Evolutionary conservation across 345 rosid genomes (phyloP).

Genomic region (Camelina neglecta): DNA sequence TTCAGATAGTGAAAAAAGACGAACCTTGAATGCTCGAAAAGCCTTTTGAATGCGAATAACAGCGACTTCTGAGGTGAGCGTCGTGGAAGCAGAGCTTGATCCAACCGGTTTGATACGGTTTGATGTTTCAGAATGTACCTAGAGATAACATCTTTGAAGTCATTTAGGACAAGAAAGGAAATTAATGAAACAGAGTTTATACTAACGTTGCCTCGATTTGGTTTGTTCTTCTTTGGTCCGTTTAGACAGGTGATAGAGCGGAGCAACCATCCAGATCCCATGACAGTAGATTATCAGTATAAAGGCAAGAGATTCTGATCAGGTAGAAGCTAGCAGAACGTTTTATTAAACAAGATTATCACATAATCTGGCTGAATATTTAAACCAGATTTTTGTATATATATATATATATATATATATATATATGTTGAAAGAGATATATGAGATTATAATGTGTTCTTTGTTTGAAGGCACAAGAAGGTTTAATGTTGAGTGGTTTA

Average conservation of each 20-base stretch:
- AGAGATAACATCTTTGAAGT: neutral
- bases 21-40: constrained; percentile 61
- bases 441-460: constrained; percentile 21
- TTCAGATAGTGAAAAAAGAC: neutral
- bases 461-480: constrained; percentile 39
- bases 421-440: neutral
- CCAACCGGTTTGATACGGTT: constrained; percentile 46
- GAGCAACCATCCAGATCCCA: constrained; percentile 71
- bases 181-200: constrained; percentile 9
- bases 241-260: constrained; percentile 46
- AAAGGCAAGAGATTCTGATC: constrained; percentile 6
- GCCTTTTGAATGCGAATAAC: constrained; percentile 70
- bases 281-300: constrained; percentile 17
- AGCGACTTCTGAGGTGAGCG: constrained; percentile 47
- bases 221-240: constrained; percentile 50
- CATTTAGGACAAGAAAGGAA: neutral
- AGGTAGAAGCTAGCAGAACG: neutral
- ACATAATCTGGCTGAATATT: constrained; percentile 3
- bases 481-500: constrained; percentile 33
- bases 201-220: constrained; percentile 57
- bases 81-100: constrained; percentile 26
- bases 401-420: too few species aligned
- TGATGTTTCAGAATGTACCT: constrained; percentile 60
- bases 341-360: neutral
- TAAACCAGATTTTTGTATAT: neutral